phyloP scores from a whole-genome alignment of 805 yeast species.

The Candida adriatica region DNA sequence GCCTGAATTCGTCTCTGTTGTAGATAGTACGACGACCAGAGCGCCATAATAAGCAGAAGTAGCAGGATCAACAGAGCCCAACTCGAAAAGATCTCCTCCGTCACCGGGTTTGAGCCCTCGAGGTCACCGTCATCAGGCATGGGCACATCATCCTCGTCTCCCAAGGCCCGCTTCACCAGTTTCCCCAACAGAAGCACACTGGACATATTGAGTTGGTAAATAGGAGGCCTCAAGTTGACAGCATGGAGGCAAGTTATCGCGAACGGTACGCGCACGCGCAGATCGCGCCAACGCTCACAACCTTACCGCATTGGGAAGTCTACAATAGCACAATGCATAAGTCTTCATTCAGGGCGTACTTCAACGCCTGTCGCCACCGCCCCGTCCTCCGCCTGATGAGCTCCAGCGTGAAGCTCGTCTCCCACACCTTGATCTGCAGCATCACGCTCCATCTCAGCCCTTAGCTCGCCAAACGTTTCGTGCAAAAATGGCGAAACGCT shows the following conservation, averaged over 20 bases:
- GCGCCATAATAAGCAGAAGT: slow-evolving; percentile 73
- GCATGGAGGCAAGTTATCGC: no score
- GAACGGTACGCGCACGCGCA: no score
- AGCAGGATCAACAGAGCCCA: slow-evolving; percentile 94
- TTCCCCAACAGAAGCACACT: slow-evolving; percentile 18
- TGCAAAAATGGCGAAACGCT: not conserved
- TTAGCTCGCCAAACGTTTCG: not conserved
- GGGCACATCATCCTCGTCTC: slow-evolving; percentile 24
- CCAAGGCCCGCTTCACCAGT: slow-evolving; percentile 21
- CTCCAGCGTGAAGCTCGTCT: not conserved
- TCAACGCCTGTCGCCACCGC: no score
- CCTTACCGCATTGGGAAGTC: no score
- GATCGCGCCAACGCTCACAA: no score
- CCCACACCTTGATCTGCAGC: not conserved
- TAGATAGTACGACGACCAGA: slow-evolving; percentile 91
- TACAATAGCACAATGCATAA: no score
- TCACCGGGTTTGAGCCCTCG: slow-evolving; percentile 69
- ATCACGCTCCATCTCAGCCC: not conserved
- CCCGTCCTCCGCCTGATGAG: no score
- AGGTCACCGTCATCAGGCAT: slow-evolving; percentile 43
- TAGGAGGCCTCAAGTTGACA: no score
- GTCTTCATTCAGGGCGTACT: no score
- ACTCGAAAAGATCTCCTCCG: slow-evolving; percentile 92
- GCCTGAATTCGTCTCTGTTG: slow-evolving; percentile 90
- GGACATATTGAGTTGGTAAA: slow-evolving; percentile 14